These are phyloP conservation scores for Croton laevigatus DNA, from an alignment of 441 rosid species.

Conservation along the genomic window DNA sequence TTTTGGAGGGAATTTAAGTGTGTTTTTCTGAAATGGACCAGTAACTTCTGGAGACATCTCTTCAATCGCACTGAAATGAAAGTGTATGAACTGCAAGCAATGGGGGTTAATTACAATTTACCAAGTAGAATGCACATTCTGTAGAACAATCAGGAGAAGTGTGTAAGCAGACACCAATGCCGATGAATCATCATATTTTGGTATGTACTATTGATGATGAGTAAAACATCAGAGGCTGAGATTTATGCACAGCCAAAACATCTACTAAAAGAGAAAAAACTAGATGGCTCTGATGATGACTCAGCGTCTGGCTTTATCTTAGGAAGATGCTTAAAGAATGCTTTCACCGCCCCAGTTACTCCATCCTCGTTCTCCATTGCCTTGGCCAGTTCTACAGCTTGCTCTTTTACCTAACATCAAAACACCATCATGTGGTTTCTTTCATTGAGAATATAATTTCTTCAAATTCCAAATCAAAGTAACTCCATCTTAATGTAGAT, in stretches of 20 bases:
- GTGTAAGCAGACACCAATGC: neutral
- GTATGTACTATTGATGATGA: neutral
- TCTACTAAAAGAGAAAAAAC: constrained; percentile 49
- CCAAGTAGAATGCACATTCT: neutral
- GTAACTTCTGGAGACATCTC: neutral
- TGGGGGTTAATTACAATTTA: constrained; percentile 25
- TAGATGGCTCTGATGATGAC: constrained; percentile 34
- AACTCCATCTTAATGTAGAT: neutral
- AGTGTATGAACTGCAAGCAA: constrained; percentile 8
- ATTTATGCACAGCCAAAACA: constrained; percentile 84
- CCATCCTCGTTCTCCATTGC: constrained; percentile 98
- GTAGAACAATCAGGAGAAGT: neutral
- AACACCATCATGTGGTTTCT: constrained; percentile 13
- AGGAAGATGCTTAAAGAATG: constrained; percentile 91
- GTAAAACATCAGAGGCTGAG: neutral
- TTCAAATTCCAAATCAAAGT: neutral
- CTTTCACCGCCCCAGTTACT: constrained; percentile 88
- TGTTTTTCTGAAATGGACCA: neutral
- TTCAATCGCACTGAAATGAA: constrained; percentile 1
- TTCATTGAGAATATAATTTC: neutral
- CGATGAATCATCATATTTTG: constrained; percentile 12
- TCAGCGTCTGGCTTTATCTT: constrained; percentile 31
- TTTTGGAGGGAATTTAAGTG: no score
- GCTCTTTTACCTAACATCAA: constrained; percentile 68
- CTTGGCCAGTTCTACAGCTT: constrained; percentile 74